A percentile compares a stretch with the other conserved stretches of the same genome.
Conservation (phyloP, 805 yeast genomes). For the Metschnikowia peoriensis region DNA sequence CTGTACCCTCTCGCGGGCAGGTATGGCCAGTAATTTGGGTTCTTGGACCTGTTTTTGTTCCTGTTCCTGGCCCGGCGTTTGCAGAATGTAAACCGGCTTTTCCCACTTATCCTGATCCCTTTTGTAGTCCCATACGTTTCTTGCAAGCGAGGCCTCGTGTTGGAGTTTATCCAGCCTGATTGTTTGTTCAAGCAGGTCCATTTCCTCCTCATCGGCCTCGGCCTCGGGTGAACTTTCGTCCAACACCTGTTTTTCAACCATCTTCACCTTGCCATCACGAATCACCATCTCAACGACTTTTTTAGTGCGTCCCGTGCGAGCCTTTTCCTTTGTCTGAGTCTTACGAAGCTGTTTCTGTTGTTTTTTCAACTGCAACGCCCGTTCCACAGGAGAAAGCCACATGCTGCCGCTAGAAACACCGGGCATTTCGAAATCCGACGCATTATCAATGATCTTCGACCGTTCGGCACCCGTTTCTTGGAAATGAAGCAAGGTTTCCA, state of each 20-base stretch:
- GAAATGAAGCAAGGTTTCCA: slow-evolving; percentile 71
- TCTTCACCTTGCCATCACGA: slow-evolving; percentile 72
- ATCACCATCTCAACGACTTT: slow-evolving; percentile 76
- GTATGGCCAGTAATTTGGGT: neutral
- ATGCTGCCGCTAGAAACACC: slow-evolving; percentile 46
- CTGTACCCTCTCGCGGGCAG: slow-evolving; percentile 15
- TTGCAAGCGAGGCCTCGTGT: slow-evolving; percentile 30
- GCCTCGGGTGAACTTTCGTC: slow-evolving; percentile 27
- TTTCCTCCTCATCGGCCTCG: slow-evolving; percentile 34
- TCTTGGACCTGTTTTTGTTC: neutral
- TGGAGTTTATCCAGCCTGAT: slow-evolving; percentile 22
- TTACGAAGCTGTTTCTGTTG: slow-evolving; percentile 76
- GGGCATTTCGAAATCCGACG: slow-evolving; percentile 79
- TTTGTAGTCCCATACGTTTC: slow-evolving; percentile 59
- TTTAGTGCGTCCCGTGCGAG: slow-evolving; percentile 64
- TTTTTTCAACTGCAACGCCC: slow-evolving; percentile 80
- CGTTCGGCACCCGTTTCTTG: slow-evolving; percentile 88
- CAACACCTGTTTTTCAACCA: slow-evolving; percentile 45
- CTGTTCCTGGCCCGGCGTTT: neutral
- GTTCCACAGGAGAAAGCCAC: slow-evolving; percentile 87
- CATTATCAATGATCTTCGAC: slow-evolving; percentile 89
- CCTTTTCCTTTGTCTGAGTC: slow-evolving; percentile 55
- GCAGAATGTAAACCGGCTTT: slow-evolving; percentile 44
- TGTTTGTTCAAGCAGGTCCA: slow-evolving; percentile 36
- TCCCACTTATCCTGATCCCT: slow-evolving; percentile 55